Evolutionary conservation across 129 eudicot genomes (phyloP).

Genomic region (Saposhnikovia divaricata): DNA sequence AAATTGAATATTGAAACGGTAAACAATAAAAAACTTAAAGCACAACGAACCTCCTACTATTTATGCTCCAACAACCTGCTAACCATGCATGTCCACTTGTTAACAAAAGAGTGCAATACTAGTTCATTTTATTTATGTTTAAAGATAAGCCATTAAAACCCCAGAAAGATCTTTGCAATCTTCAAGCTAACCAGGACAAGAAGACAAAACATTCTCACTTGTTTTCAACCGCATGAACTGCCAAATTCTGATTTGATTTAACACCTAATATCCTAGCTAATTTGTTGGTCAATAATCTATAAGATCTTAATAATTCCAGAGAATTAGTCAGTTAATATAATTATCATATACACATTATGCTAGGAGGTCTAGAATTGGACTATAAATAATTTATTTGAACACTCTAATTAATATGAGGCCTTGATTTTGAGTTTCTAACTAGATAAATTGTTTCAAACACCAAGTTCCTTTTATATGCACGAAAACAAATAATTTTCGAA

Average conservation of each 20-base stretch:
- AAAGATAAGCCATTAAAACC: too few relatives aligned
- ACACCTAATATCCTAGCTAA: background rate
- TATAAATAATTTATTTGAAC: background rate
- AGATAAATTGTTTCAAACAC: too few relatives aligned
- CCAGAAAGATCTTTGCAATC: background rate
- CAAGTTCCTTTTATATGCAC: too few relatives aligned
- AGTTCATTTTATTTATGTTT: too few relatives aligned
- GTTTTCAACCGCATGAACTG: background rate
- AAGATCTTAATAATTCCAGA: background rate
- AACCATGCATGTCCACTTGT: too few relatives aligned
- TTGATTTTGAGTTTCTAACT: background rate
- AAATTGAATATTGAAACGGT: too few relatives aligned
- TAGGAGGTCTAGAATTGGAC: background rate
- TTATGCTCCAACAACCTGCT: too few relatives aligned
- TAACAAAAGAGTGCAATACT: too few relatives aligned
- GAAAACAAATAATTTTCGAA: too few relatives aligned
- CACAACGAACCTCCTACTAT: too few relatives aligned
- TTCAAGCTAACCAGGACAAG: background rate
- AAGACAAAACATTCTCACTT: background rate
- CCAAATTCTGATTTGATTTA: background rate
- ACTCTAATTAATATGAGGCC: background rate
- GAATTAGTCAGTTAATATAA: background rate
- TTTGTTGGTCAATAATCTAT: background rate
- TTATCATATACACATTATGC: background rate
- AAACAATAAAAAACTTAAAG: too few relatives aligned